phyloP scores from a whole-genome alignment of 805 yeast species.

The Yamadazyma olivae region DNA sequence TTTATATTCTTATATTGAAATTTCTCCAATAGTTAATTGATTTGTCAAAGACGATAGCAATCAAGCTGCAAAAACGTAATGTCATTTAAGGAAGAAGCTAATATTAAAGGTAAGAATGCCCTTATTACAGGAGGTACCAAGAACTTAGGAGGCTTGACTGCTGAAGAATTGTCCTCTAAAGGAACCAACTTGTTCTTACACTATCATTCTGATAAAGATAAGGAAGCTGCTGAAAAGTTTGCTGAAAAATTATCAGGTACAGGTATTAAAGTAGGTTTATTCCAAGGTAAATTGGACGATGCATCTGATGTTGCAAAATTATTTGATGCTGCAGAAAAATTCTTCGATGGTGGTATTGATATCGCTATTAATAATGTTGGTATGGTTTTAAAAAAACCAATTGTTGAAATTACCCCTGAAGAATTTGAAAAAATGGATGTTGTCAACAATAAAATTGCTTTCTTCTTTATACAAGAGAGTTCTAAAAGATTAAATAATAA shows the following conservation, averaged over 20 bases:
- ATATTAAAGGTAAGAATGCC: constrained; percentile 45
- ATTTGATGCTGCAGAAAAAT: constrained; percentile 42
- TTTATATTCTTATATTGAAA: too few relatives aligned
- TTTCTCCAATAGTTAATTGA: too few relatives aligned
- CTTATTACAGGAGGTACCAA: constrained; percentile 61
- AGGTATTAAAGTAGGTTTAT: constrained; percentile 39
- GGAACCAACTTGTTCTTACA: constrained; percentile 56
- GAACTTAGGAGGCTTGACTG: constrained; percentile 55
- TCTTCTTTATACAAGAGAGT: constrained; percentile 58
- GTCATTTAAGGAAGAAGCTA: constrained; percentile 7
- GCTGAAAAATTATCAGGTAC: constrained; percentile 30
- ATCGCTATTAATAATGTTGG: constrained; percentile 70
- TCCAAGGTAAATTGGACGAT: constrained; percentile 40
- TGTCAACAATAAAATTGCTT: constrained; percentile 58
- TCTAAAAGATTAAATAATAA: constrained; percentile 46
- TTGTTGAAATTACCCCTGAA: constrained; percentile 47
- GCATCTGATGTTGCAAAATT: constrained; percentile 42
- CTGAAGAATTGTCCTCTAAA: constrained; percentile 50
- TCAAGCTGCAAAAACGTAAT: too few relatives aligned
- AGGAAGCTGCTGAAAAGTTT: constrained; percentile 30
- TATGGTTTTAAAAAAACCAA: constrained; percentile 59
- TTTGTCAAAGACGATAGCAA: too few relatives aligned
- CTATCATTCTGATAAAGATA: constrained; percentile 46
- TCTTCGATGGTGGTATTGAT: constrained; percentile 49
- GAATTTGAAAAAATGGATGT: constrained; percentile 55